phyloP scores from a whole-genome alignment of 495 filamentous ascomycete genomes.

The Xanthoparmelia taractica region DNA sequence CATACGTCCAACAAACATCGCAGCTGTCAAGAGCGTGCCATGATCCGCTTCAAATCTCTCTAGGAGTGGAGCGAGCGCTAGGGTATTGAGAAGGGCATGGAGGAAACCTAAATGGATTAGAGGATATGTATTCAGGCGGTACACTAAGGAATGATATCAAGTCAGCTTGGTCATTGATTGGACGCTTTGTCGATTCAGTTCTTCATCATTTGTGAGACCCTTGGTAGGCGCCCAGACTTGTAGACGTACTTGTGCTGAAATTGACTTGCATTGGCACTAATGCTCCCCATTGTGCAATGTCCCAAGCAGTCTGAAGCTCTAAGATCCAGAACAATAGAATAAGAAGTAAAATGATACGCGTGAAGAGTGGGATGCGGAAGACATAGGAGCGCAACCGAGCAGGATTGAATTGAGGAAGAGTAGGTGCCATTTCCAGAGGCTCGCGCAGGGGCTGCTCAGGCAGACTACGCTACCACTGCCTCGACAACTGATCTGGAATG shows the following conservation, averaged over 20 bases:
- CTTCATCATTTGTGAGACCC: background rate
- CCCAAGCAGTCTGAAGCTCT: conserved; percentile 56
- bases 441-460: background rate
- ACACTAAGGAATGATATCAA: conserved; percentile 49
- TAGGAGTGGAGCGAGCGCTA: conserved; percentile 74
- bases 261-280: conserved; percentile 69
- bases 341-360: conserved; percentile 61
- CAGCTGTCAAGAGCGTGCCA: conserved; percentile 76
- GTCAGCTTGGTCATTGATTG: background rate
- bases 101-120: conserved; percentile 75
- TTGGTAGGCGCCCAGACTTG: background rate
- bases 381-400: conserved; percentile 59
- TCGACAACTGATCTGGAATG: background rate
- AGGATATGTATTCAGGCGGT: conserved; percentile 87
- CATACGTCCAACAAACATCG: conserved; percentile 85
- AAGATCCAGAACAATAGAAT: conserved; percentile 63
- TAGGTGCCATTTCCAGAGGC: conserved; percentile 20
- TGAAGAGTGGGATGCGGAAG: conserved; percentile 79
- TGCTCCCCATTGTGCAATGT: conserved; percentile 64
- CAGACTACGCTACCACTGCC: background rate
- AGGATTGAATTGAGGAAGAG: conserved; percentile 39
- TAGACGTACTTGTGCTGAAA: conserved; percentile 62
- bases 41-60: conserved; percentile 92
- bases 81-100: conserved; percentile 68
- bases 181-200: background rate